phyloP scores from a whole-genome alignment of 352 stramenopile genomes.

The Phytophthora capsici region DNA sequence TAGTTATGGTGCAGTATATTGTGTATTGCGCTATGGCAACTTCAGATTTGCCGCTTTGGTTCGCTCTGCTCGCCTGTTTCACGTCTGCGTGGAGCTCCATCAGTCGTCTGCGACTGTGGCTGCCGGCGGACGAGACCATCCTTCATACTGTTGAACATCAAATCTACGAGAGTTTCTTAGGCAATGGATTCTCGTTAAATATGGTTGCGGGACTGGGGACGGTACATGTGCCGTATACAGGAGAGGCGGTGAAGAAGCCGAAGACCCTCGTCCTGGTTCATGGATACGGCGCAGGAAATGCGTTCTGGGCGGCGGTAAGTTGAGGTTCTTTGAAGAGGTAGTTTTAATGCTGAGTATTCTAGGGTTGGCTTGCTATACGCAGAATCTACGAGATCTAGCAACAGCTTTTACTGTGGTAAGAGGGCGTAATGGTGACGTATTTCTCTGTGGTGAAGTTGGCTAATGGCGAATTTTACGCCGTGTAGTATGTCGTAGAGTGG shows the following conservation, averaged over 20 bases:
- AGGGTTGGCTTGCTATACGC: background rate
- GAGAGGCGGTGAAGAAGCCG: conserved; percentile 32
- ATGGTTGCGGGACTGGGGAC: conserved; percentile 67
- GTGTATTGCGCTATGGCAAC: background rate
- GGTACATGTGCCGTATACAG: conserved; percentile 69
- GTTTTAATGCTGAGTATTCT: background rate
- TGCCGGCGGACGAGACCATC: conserved; percentile 45
- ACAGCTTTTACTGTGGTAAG: conserved; percentile 72
- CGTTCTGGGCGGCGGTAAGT: conserved; percentile 68
- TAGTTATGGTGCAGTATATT: conserved; percentile 23
- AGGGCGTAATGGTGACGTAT: background rate
- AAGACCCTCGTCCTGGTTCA: conserved; percentile 68
- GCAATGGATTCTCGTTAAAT: conserved; percentile 41
- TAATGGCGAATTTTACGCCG: background rate
- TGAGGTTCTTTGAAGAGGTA: background rate
- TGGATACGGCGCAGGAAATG: conserved; percentile 74
- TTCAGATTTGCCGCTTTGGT: conserved; percentile 5
- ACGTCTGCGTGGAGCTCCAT: conserved; percentile 31
- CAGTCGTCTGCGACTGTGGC: conserved; percentile 45
- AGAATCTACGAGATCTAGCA: conserved; percentile 68
- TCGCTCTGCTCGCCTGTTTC: conserved; percentile 26
- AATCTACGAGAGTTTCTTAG: conserved; percentile 64
- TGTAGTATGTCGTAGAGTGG: conserved; percentile 78
- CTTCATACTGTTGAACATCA: conserved; percentile 54
- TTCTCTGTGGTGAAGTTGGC: background rate